Evolutionary conservation across 1,284 basidiomycete genomes (phyloP), one percentile per base, ranked within the genome.

Genomic region (Puccinia brachypodii): DNA sequence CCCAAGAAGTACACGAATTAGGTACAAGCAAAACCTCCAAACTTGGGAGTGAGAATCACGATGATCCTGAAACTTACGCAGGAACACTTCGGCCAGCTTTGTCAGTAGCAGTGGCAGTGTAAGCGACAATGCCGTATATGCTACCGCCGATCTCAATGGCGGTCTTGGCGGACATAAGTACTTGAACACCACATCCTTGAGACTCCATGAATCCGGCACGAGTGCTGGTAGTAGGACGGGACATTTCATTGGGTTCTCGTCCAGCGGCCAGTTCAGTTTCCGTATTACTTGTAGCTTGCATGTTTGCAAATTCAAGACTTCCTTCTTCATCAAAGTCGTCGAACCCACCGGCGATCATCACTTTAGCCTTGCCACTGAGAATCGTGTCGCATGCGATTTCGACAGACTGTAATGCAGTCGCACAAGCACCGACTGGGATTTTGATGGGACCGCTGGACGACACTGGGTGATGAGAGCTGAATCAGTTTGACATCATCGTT

Each of bases 281-380:
- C 6, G 95, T 92, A 86, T 96, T 98, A 88, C 93, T 95, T 8
- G 97, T 99, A 7, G 97, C 97, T 88, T 98, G 97, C 97, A 99
- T 99, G 89, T 98, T 98, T 81, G 95, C 96, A 87, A 88, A 88
- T 77, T 85, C 85, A 82, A 83, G 85, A 60, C 84, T 86, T 56
- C 85, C 85, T 68, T 81, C 96, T 88, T 99, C 97, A 84, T 93
- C 93, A 86, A 98, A 91, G 87, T 99, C 97, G 86, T 99, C 97
- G 88, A 95, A 98, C 82, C 96, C 97, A 88, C 97, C 97, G 62
- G 96, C 93, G 83, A 99, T 92, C 97, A 99, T 99, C 86, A 99
- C 92, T 89, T 98, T 98, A 72, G 96, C 96, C 88, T 99, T 99
- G 85, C 96, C 94, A 4, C 92, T 92, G 60, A 97, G 88, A 83